Evolutionary conservation across 176 grass and related monocot species (phyloP).

Genomic region (Bothriochloa decipiens): DNA sequence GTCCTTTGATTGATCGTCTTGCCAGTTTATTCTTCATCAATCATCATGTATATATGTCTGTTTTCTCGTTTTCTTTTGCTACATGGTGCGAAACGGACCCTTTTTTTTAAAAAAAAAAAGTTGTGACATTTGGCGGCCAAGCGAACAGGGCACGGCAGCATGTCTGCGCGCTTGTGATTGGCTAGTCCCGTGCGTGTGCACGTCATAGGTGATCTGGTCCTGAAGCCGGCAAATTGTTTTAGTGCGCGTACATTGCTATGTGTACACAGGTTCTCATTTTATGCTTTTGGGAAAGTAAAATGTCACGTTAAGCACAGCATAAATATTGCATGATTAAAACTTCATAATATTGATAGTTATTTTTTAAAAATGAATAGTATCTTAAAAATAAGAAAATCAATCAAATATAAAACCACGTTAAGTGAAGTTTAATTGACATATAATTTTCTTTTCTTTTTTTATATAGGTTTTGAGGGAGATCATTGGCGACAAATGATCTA

Average conservation of each 20-base stretch:
- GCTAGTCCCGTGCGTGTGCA: background rate
- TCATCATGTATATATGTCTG: background rate
- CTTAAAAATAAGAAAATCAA: background rate
- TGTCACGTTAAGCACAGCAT: background rate
- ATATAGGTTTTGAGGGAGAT: background rate
- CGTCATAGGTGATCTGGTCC: background rate
- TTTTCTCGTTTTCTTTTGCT: background rate
- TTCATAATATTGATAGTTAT: background rate
- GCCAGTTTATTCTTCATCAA: background rate
- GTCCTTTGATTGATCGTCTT: background rate
- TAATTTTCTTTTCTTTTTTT: background rate
- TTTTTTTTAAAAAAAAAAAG: background rate
- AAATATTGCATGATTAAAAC: background rate
- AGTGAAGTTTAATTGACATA: background rate
- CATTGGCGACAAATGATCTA: background rate
- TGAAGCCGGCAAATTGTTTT: background rate
- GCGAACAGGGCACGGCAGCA: background rate
- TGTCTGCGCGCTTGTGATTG: conserved; percentile 35
- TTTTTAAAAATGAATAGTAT: background rate
- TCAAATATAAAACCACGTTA: background rate
- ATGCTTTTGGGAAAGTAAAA: background rate
- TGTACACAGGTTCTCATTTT: background rate
- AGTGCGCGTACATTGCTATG: background rate
- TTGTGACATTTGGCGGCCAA: background rate
- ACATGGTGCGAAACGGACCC: background rate